A percentile compares a stretch with the other conserved stretches of the same genome.
Conservation (phyloP, 2,329 filamentous ascomycete species). For the Amylocarpus encephaloides region DNA sequence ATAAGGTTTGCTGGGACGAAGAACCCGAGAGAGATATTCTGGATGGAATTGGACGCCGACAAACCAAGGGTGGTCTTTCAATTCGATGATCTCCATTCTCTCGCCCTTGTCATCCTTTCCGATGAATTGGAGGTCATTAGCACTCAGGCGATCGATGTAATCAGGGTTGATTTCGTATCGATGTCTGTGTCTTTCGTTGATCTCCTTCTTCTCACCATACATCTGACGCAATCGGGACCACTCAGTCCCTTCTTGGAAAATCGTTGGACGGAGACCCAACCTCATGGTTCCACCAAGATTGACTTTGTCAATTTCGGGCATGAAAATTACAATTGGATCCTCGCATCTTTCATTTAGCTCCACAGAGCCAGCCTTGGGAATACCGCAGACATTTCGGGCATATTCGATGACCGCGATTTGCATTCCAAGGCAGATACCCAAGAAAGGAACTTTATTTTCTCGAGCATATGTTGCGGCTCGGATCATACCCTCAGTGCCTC, state of each 20-base stretch:
- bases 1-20: constrained; percentile 69
- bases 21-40: constrained; percentile 72
- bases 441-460: constrained; percentile 70
- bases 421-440: constrained; percentile 71
- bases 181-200: constrained; percentile 76
- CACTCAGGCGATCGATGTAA: constrained; percentile 61
- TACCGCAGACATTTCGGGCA: constrained; percentile 67
- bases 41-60: constrained; percentile 86
- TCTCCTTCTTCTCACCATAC: constrained; percentile 53
- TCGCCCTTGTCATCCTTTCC: constrained; percentile 73
- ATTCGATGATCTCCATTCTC: constrained; percentile 77
- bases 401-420: constrained; percentile 90
- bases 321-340: constrained; percentile 65
- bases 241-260: constrained; percentile 69
- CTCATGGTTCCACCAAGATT: constrained; percentile 76
- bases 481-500: constrained; percentile 85
- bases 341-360: constrained; percentile 30
- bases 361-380: constrained; percentile 37
- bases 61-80: constrained; percentile 78
- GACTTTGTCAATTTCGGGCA: constrained; percentile 79
- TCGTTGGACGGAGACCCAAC: constrained; percentile 65
- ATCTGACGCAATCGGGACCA: constrained; percentile 73
- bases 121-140: constrained; percentile 66
- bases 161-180: constrained; percentile 86
- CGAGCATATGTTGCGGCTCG: constrained; percentile 80